Conservation (phyloP, 352 stramenopile genomes). For the Globisporangium cylindrosporum region DNA sequence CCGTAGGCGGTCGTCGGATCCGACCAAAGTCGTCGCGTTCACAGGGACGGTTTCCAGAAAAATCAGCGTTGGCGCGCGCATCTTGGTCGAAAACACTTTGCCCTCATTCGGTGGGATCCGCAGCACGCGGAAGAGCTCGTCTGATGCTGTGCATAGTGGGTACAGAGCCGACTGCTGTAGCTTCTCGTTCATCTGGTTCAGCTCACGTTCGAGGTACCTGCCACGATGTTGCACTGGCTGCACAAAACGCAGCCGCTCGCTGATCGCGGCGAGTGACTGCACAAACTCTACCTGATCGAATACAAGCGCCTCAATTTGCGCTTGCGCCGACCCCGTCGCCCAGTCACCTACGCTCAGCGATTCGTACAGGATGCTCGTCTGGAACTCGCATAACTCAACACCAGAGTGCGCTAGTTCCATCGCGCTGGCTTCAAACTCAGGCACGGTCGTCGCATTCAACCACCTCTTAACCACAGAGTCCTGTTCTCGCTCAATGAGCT, state of each 20-base stretch:
- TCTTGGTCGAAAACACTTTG: conserved; percentile 86
- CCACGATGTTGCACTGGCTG: conserved; percentile 52
- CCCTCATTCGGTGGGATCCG: conserved; percentile 70
- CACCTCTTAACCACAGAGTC: conserved; percentile 58
- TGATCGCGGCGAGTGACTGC: conserved; percentile 66
- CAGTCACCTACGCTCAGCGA: conserved; percentile 37
- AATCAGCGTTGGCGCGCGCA: conserved; percentile 73
- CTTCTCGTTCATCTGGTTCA: conserved; percentile 54
- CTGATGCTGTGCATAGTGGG: conserved; percentile 64
- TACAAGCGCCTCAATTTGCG: conserved; percentile 54
- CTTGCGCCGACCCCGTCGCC: conserved; percentile 6
- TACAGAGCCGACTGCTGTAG: conserved; percentile 64
- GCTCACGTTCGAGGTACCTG: conserved; percentile 41
- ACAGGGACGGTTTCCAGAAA: conserved; percentile 73
- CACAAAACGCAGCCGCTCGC: conserved; percentile 62
- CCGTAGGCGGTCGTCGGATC: conserved; percentile 36
- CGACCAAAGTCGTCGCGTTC: conserved; percentile 32
- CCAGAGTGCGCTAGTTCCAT: conserved; percentile 40
- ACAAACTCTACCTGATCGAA: conserved; percentile 77
- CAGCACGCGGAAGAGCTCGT: conserved; percentile 71
- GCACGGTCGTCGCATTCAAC: conserved; percentile 47
- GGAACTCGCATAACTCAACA: conserved; percentile 61
- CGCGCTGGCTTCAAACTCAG: conserved; percentile 52
- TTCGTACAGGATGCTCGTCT: conserved; percentile 72
- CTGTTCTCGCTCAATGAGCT: conserved; percentile 43